These are phyloP conservation scores for Wickerhamomyces alni DNA, from an alignment of 805 yeast genomes.

Conservation along the genomic window DNA sequence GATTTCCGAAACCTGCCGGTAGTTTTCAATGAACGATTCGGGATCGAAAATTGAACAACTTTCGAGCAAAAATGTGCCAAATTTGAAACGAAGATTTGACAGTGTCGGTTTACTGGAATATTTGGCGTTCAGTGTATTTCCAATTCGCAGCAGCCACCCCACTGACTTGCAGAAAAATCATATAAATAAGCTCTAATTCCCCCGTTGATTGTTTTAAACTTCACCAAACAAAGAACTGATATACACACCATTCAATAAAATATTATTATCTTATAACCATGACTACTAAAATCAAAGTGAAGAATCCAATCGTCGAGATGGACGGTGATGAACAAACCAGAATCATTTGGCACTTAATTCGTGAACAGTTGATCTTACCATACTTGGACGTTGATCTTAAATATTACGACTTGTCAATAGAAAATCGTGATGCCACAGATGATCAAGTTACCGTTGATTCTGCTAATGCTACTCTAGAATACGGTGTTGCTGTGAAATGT, in stretches of 20 bases:
- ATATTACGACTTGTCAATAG: constrained; percentile 87
- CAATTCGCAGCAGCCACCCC: too few species aligned
- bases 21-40: not conserved
- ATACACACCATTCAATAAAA: too few species aligned
- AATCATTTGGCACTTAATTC: constrained; percentile 90
- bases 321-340: constrained; percentile 98
- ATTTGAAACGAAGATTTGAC: not conserved
- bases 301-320: constrained; percentile 90
- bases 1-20: not conserved
- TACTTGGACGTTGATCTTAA: constrained; percentile 82
- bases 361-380: constrained; percentile 79
- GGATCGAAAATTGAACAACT: not conserved
- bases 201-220: too few species aligned
- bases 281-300: constrained; percentile 60
- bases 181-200: too few species aligned
- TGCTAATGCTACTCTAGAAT: constrained; percentile 81
- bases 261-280: too few species aligned
- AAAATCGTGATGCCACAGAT: constrained; percentile 79
- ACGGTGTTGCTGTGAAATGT: constrained; percentile 93
- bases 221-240: too few species aligned
- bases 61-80: not conserved
- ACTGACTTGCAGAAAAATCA: not conserved
- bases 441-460: constrained; percentile 88
- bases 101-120: not conserved
- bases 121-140: too few species aligned